Percentiles rank a stretch among this genome's conserved stretches.
These are phyloP conservation scores for Kwoniella dendrophila DNA, from an alignment of 768 basidiomycete species.

Conservation along the genomic window DNA sequence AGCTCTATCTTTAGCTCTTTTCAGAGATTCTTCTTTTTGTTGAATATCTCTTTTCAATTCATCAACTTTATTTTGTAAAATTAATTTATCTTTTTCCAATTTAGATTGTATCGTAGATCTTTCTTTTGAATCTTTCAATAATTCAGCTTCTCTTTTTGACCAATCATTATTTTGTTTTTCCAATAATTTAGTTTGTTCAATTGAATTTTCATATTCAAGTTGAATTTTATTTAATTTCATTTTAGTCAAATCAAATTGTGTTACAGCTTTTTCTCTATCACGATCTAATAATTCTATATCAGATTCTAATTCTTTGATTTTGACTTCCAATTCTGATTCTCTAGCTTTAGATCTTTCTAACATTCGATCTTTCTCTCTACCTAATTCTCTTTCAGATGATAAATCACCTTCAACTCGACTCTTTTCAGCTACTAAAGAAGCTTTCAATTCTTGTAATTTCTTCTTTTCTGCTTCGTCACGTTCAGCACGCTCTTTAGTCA, in stretches of 20 bases:
- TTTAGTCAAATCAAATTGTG: conserved; percentile 56
- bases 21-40: conserved; percentile 79
- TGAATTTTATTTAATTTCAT: conserved; percentile 28
- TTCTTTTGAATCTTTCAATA: conserved; percentile 64
- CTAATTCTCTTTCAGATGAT: conserved; percentile 75
- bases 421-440: conserved; percentile 82
- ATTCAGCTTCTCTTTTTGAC: conserved; percentile 66
- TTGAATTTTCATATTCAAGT: conserved; percentile 53
- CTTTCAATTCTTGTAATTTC: conserved; percentile 75
- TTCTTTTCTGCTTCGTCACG: conserved; percentile 80
- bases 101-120: conserved; percentile 66
- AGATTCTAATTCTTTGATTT: conserved; percentile 72
- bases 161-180: conserved; percentile 76
- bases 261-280: conserved; percentile 78
- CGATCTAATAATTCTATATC: conserved; percentile 84
- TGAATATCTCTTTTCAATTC: conserved; percentile 70
- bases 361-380: conserved; percentile 77
- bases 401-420: conserved; percentile 76
- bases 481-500: conserved; percentile 82
- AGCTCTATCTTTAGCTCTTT: conserved; percentile 72
- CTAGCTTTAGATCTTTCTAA: conserved; percentile 80
- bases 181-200: conserved; percentile 78
- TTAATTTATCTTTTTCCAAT: conserved; percentile 65
- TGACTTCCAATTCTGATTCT: conserved; percentile 84
- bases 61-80: conserved; percentile 67